A percentile compares a stretch with the other conserved stretches of the same genome.
phyloP scores from a whole-genome alignment of 1,284 basidiomycete genomes.

The Hymenochaete sp. region DNA sequence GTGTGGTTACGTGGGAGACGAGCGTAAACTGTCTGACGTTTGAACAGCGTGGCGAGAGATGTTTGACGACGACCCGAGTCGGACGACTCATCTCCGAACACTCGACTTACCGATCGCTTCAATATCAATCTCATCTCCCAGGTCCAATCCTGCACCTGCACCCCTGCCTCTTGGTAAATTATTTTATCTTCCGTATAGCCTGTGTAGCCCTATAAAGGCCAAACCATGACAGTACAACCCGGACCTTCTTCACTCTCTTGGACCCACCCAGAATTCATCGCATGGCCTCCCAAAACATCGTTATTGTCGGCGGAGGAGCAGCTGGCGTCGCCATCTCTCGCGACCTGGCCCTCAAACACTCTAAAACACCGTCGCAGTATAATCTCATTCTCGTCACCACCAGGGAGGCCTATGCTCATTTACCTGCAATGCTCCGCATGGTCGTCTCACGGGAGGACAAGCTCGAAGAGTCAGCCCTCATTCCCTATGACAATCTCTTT shows the following conservation, averaged over 20 bases:
- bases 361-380: slow-evolving; percentile 23
- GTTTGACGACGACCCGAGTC: background rate
- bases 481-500: slow-evolving; percentile 31
- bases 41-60: background rate
- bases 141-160: no score
- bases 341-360: slow-evolving; percentile 28
- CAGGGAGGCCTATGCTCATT: slow-evolving; percentile 28
- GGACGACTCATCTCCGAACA: background rate
- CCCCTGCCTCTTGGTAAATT: slow-evolving; percentile 2
- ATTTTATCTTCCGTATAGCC: no score
- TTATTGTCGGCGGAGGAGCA: slow-evolving; percentile 33
- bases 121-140: no score
- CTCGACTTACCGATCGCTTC: background rate
- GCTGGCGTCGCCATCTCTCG: slow-evolving; percentile 26
- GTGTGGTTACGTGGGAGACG: no score
- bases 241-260: slow-evolving; percentile 16
- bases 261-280: no score
- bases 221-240: no score
- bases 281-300: slow-evolving; percentile 28
- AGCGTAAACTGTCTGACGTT: no score
- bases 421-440: slow-evolving; percentile 29
- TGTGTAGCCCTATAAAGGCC: no score
- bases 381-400: slow-evolving; percentile 30
- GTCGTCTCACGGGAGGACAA: slow-evolving; percentile 26
- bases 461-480: slow-evolving; percentile 29